These are phyloP conservation scores for Boletus vermiculosoides DNA, from an alignment of 768 basidiomycete species.

Conservation along the genomic window DNA sequence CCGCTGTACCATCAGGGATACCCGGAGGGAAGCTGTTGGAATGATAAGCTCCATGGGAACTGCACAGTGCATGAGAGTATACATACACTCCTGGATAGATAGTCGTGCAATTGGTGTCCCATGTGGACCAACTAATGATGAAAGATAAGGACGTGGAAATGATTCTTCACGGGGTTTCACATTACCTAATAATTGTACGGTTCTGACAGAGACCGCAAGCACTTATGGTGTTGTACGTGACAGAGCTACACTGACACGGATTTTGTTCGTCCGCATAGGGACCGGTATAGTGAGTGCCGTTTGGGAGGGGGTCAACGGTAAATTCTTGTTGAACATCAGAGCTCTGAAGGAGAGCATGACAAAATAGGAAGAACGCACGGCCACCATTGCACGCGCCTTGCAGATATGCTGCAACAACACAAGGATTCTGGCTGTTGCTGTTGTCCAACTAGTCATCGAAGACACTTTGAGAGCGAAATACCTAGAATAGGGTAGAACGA, in stretches of 20 bases:
- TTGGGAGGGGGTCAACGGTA: slow-evolving; percentile 39
- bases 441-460: slow-evolving; percentile 35
- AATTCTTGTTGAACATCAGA: slow-evolving; percentile 32
- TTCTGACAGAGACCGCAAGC: slow-evolving; percentile 61
- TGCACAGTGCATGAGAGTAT: slow-evolving; percentile 1
- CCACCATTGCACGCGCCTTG: slow-evolving; percentile 42
- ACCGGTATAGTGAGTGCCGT: slow-evolving; percentile 28
- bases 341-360: slow-evolving; percentile 7
- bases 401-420: slow-evolving; percentile 43
- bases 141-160: slow-evolving; percentile 1
- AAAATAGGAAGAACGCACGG: slow-evolving; percentile 32
- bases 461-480: background rate
- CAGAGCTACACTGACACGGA: slow-evolving; percentile 53
- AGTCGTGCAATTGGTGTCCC: slow-evolving; percentile 47
- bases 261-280: slow-evolving; percentile 32
- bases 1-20: slow-evolving; percentile 47
- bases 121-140: slow-evolving; percentile 48
- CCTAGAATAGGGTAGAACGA: background rate
- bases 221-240: slow-evolving; percentile 53
- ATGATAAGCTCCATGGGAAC: background rate
- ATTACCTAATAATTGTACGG: slow-evolving; percentile 37
- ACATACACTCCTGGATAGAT: slow-evolving; percentile 34
- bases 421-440: slow-evolving; percentile 47
- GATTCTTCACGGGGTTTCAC: background rate
- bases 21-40: slow-evolving; percentile 42